Evolutionary conservation across 768 basidiomycete species (phyloP), one percentile per base, ranked within the genome.

Genomic region (Rhizopogon vulgaris): DNA sequence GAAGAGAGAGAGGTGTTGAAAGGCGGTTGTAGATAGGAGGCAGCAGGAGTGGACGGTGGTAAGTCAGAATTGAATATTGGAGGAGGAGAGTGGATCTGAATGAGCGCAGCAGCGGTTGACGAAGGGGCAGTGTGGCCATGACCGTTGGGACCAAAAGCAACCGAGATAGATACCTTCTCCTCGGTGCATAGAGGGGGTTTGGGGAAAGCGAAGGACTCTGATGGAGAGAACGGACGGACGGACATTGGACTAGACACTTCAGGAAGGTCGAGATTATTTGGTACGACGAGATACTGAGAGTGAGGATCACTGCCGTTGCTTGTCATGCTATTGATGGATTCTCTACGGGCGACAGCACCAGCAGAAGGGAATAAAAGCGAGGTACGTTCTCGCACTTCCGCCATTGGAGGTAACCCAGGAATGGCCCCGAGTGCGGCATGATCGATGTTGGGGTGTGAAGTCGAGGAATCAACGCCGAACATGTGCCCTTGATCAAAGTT

Each of bases 161-260:
- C 3, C 1, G 22, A 22, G 22, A 52, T 49, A 10, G 25, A 28
- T 8, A 15, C 7, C n/a, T 15, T 8, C 15, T 41, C 6, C 2
- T 36, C 52, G 2, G 49, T 55, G 18, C 43, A 30, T 12, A 15
- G 59, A 4, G 82, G 83, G 2, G 85, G 85, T 49, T 78, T 78
- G 3, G 85, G 85, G 72, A 87, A 87, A 8, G 80, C 66, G 66
- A 84, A 87, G 4, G 79, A 77, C 62, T 87, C 85, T n/a, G 78
- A 78, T 10, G 82, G 80, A 0, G 83, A 79, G 69, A 84, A 85
- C 2, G 82, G 83, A 38, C 80, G 79, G 17, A 83, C 82, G 37
- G 75, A 80, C 73, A 85, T 80, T 22, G 82, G 79, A 0, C 80
- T 76, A 4, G 62, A 53, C n/a, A 53, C 43, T 48, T 68, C 70